These are phyloP conservation scores for Fagopyrum homotropicum DNA, from an alignment of 148 eudicot species.

Conservation along the genomic window DNA sequence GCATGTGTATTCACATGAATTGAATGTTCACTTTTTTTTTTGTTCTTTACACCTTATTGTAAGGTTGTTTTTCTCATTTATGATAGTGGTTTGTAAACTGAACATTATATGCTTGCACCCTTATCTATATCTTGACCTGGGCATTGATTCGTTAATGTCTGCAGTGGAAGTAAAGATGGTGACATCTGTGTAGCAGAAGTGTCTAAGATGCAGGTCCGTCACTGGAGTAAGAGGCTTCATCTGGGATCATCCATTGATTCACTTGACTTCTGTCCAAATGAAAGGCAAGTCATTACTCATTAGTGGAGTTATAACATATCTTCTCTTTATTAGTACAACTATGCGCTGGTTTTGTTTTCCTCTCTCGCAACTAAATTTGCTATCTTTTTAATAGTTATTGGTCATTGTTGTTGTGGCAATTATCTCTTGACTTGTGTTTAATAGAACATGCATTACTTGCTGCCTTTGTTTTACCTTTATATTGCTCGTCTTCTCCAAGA, in stretches of 20 bases:
- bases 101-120: not conserved
- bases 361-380: not conserved
- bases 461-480: not conserved
- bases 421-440: not conserved
- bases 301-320: not conserved
- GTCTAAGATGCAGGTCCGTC: constrained; percentile 67
- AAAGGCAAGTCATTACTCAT: constrained; percentile 45
- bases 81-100: not conserved
- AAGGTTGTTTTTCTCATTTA: not conserved
- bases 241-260: constrained; percentile 61
- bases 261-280: constrained; percentile 89
- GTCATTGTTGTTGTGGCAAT: not conserved
- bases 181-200: constrained; percentile 88
- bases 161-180: constrained; percentile 94
- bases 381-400: not conserved
- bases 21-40: not conserved
- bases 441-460: not conserved
- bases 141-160: not conserved
- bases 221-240: constrained; percentile 89
- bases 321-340: not conserved
- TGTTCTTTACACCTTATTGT: not conserved
- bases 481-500: not conserved
- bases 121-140: not conserved
- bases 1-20: not conserved
- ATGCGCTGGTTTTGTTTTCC: not conserved